Percentiles rank a stretch among this genome's conserved stretches.
Conservation (phyloP, 371 early-diverging fungal genomes). For the Dichotomocladium elegans region DNA sequence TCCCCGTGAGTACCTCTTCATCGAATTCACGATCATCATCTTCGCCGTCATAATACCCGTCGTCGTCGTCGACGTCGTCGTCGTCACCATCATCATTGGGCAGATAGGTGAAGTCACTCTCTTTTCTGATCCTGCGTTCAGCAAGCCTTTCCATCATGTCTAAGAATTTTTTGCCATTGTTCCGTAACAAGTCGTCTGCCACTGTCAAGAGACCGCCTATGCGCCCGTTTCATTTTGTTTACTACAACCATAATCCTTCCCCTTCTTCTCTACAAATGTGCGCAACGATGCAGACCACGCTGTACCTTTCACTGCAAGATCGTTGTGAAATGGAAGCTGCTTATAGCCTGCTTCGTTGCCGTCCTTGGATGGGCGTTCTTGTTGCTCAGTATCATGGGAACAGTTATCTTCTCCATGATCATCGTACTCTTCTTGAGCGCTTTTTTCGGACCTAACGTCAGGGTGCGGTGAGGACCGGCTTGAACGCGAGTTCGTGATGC, state of each 20-base stretch:
- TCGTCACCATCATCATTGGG: slow-evolving; percentile 30
- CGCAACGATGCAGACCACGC: background rate
- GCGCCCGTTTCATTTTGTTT: background rate
- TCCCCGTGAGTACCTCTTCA: slow-evolving; percentile 30
- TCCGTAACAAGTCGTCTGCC: slow-evolving; percentile 82
- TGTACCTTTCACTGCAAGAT: slow-evolving; percentile 65
- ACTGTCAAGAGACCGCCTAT: slow-evolving; percentile 76
- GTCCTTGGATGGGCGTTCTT: slow-evolving; percentile 10
- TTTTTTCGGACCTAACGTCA: background rate
- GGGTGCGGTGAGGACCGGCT: no score
- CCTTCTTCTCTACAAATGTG: background rate
- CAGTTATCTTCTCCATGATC: slow-evolving; percentile 23
- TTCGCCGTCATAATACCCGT: slow-evolving; percentile 53
- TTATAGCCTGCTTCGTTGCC: slow-evolving; percentile 20
- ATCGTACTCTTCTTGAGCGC: slow-evolving; percentile 9
- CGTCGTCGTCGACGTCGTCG: slow-evolving; percentile 52
- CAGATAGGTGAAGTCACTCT: slow-evolving; percentile 50
- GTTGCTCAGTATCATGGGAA: slow-evolving; percentile 14
- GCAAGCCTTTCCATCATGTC: slow-evolving; percentile 93
- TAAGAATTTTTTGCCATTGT: slow-evolving; percentile 87
- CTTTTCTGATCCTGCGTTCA: slow-evolving; percentile 73
- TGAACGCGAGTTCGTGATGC: no score
- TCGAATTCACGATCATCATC: slow-evolving; percentile 33
- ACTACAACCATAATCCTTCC: no score
- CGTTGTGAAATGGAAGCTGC: slow-evolving; percentile 61